Conservation (phyloP, 495 filamentous ascomycete species). For the Aspergillus sclerotiicarbonarius region DNA sequence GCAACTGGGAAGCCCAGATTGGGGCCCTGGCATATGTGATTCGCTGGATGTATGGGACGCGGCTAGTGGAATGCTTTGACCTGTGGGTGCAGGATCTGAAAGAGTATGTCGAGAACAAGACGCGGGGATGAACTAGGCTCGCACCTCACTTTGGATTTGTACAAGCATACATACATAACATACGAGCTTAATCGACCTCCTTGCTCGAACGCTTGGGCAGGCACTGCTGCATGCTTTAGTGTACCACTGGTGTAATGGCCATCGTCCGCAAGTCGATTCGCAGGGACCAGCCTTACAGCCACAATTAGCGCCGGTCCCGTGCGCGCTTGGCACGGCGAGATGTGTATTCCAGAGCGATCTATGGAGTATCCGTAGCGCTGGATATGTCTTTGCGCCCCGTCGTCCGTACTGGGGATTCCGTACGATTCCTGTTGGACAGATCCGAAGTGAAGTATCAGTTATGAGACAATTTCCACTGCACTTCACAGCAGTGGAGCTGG, state of each 20-base stretch:
- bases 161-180: background rate
- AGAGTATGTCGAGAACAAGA: slow-evolving; percentile 25
- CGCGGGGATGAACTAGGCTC: background rate
- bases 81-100: slow-evolving; percentile 42
- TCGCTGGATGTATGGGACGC: slow-evolving; percentile 35
- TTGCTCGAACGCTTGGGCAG: background rate
- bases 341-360: background rate
- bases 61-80: slow-evolving; percentile 37
- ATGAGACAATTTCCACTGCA: no score
- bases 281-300: background rate
- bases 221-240: background rate
- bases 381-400: background rate
- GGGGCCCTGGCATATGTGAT: slow-evolving; percentile 41
- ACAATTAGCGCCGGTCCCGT: background rate
- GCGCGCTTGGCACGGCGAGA: background rate
- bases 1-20: slow-evolving; percentile 45
- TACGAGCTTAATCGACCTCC: slow-evolving; percentile 1
- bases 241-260: background rate
- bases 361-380: background rate
- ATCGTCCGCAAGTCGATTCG: background rate
- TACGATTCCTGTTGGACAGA: background rate
- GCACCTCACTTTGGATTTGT: background rate
- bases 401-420: no score
- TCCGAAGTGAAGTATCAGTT: background rate
- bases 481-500: background rate